Evolutionary conservation across 371 early-diverging fungal species (phyloP).

Genomic region (Mortierella sp.): DNA sequence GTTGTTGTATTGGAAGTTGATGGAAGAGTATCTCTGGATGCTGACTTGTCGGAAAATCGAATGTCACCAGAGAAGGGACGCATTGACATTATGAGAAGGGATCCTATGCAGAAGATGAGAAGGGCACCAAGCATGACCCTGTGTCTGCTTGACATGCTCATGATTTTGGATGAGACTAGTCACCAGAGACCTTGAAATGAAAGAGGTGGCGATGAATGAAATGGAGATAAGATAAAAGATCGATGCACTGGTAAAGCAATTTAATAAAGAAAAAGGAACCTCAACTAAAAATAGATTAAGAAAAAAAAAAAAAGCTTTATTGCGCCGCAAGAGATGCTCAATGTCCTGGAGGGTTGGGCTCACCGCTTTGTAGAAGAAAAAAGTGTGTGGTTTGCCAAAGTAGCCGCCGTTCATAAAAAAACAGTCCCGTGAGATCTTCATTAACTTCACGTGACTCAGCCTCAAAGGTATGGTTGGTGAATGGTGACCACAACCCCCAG

Average conservation of each 20-base stretch:
- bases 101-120: conserved; percentile 49
- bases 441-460: too few species aligned
- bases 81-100: conserved; percentile 39
- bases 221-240: neutral
- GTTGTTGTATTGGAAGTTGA: neutral
- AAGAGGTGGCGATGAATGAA: neutral
- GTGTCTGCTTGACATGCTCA: conserved; percentile 43
- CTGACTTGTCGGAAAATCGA: neutral
- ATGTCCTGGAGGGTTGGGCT: too few species aligned
- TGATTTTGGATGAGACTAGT: neutral
- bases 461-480: too few species aligned
- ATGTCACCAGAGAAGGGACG: conserved; percentile 13
- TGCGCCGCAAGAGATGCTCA: too few species aligned
- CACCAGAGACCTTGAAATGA: neutral
- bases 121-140: conserved; percentile 44
- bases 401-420: too few species aligned
- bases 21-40: conserved; percentile 6
- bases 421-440: too few species aligned
- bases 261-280: neutral
- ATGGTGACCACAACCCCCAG: too few species aligned
- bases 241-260: neutral
- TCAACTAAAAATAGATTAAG: neutral
- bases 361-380: too few species aligned
- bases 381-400: too few species aligned
- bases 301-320: neutral